A percentile compares a stretch with the other conserved stretches of the same genome.
Evolutionary conservation across 768 basidiomycete species (phyloP).

Genomic region (Symmetrospora coprosmae): DNA sequence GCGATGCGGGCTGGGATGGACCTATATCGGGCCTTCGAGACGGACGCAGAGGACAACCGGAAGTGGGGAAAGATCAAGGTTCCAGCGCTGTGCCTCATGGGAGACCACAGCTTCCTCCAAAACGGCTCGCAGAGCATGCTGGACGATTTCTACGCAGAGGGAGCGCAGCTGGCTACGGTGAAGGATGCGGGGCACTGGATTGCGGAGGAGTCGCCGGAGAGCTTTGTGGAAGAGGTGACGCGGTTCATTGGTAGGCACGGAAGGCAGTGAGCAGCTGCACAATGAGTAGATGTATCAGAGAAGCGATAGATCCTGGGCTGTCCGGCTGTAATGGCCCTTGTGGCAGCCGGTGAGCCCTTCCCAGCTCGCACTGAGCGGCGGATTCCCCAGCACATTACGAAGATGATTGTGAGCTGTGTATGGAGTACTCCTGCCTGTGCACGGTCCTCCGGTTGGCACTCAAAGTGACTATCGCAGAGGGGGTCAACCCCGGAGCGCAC

Average conservation of each 20-base stretch:
- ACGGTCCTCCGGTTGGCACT: no score
- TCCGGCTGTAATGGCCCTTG: no score
- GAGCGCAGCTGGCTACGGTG: constrained; percentile 24
- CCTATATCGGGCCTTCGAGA: constrained; percentile 27
- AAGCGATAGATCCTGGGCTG: no score
- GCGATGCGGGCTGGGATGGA: constrained; percentile 30
- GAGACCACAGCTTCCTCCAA: neutral
- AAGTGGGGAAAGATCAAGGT: neutral
- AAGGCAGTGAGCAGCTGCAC: no score
- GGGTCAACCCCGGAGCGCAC: no score
- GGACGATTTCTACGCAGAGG: constrained; percentile 24
- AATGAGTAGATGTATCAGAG: no score
- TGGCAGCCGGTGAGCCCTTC: no score
- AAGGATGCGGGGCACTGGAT: constrained; percentile 29
- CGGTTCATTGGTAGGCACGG: neutral
- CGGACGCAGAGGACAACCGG: neutral
- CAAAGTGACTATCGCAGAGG: no score
- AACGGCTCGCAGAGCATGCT: constrained; percentile 23
- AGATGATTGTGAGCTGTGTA: no score
- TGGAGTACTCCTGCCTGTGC: no score
- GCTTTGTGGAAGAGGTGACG: constrained; percentile 21
- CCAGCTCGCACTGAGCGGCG: no score
- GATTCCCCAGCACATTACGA: no score
- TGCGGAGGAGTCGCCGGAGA: constrained; percentile 31
- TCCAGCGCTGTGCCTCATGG: neutral